phyloP scores from a whole-genome alignment of 2,329 filamentous ascomycete genomes.

The Rhynchosporium graminicola region DNA sequence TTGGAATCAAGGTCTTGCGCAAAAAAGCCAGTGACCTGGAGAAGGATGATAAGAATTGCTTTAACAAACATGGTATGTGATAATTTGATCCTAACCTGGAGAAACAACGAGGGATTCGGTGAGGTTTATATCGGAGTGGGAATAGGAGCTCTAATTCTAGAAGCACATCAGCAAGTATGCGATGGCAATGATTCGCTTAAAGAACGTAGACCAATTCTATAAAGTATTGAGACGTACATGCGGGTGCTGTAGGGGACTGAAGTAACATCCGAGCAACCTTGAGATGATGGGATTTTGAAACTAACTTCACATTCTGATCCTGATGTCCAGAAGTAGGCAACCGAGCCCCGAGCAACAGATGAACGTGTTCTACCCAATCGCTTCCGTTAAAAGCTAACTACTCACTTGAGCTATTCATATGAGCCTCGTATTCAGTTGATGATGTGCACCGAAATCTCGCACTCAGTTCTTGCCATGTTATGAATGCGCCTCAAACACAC shows the following conservation, averaged over 20 bases:
- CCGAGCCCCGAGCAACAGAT: neutral
- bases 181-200: neutral
- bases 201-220: neutral
- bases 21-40: conserved; percentile 16
- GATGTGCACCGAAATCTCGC: neutral
- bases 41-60: conserved; percentile 11
- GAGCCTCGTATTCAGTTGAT: neutral
- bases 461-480: neutral
- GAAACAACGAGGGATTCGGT: neutral
- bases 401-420: neutral
- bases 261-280: neutral
- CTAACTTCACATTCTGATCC: neutral
- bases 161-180: conserved; percentile 6
- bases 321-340: neutral
- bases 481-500: neutral
- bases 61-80: conserved; percentile 17
- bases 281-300: neutral
- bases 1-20: conserved; percentile 20
- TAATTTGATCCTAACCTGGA: neutral
- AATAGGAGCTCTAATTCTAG: neutral
- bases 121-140: conserved; percentile 4
- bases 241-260: neutral
- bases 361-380: neutral
- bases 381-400: neutral
- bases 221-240: neutral